Evolutionary conservation across 495 filamentous ascomycete genomes (phyloP), one percentile per base, ranked within the genome.

Genomic region (Hypoxylon crocopeplum): DNA sequence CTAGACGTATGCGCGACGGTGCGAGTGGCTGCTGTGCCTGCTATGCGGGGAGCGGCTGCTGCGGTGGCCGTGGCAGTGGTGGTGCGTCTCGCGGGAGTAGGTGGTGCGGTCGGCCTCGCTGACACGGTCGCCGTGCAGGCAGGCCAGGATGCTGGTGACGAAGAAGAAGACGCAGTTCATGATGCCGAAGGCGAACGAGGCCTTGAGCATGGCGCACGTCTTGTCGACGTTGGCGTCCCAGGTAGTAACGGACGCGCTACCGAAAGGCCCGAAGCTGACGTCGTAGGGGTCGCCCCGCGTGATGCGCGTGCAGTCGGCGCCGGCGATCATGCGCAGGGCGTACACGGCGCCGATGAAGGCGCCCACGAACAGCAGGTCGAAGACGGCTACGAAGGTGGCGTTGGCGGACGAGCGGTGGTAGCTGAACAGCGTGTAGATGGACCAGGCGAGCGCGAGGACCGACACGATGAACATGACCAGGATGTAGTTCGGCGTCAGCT

Each of bases 381-480:
- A 67, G 64, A 93, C 77, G 17, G 85, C 76, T 53, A 95, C 88
- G 81, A 96, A 93, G 60, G 76, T 71, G 33, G 88, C 85, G 64
- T 90, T 90, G 72, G 83, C 76, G 22, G 80, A 78, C 33, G 88
- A 86, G 25, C 88, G 87, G 65, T 86, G 82, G 77, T 92, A 91
- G 56, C 82, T 82, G 80, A 97, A 87, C 10, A 96, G 75, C 3
- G 92, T 97, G 71, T 84, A 86, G 70, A 95, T 63, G 33, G 84
- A 80, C 92, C 92, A 97, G 67, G 86, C 90, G 24, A 84, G 77
- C 11, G 82, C 92, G 38, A 97, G 82, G 2, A 90, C 86, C 33
- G 87, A 88, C 69, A 89, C 86, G 75, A 97, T 96, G 85, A 97
- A 97, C 60, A 97, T 86, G 55, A 95, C 81, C 17, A 97, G 86